Conservation (phyloP, 805 yeast genomes). For the Starmera pachycereana region DNA sequence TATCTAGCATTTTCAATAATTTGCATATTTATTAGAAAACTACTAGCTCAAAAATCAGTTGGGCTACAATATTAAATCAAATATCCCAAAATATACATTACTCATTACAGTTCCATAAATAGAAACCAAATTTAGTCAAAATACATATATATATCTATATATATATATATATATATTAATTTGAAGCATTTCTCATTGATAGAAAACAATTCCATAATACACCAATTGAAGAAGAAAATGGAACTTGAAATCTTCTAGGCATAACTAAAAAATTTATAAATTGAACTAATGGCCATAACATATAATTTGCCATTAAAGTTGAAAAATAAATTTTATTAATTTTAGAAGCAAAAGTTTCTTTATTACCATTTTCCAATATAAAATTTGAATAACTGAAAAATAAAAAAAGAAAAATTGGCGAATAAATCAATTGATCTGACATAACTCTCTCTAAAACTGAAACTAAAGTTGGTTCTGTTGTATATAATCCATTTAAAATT, state of each 20-base stretch:
- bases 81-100: too few species aligned
- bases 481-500: slow-evolving; percentile 66
- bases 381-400: slow-evolving; percentile 82
- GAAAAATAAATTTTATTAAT: slow-evolving; percentile 55
- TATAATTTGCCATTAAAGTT: slow-evolving; percentile 56
- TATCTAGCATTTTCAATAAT: too few species aligned
- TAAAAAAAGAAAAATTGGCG: slow-evolving; percentile 73
- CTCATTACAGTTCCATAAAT: too few species aligned
- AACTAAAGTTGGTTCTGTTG: slow-evolving; percentile 73
- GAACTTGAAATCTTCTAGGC: slow-evolving; percentile 74
- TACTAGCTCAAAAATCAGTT: too few species aligned
- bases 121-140: too few species aligned
- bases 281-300: slow-evolving; percentile 80
- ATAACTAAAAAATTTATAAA: slow-evolving; percentile 61
- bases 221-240: slow-evolving; percentile 64
- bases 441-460: slow-evolving; percentile 80
- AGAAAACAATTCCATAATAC: slow-evolving; percentile 47
- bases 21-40: too few species aligned
- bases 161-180: too few species aligned
- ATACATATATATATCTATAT: too few species aligned
- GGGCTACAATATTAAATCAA: too few species aligned
- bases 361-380: slow-evolving; percentile 65
- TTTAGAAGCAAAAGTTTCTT: slow-evolving; percentile 53
- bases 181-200: slow-evolving; percentile 57
- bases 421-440: slow-evolving; percentile 82